Evolutionary conservation across 148 eudicot genomes (phyloP), one percentile per base, ranked within the genome.

Genomic region (Salicornia ramosissima): DNA sequence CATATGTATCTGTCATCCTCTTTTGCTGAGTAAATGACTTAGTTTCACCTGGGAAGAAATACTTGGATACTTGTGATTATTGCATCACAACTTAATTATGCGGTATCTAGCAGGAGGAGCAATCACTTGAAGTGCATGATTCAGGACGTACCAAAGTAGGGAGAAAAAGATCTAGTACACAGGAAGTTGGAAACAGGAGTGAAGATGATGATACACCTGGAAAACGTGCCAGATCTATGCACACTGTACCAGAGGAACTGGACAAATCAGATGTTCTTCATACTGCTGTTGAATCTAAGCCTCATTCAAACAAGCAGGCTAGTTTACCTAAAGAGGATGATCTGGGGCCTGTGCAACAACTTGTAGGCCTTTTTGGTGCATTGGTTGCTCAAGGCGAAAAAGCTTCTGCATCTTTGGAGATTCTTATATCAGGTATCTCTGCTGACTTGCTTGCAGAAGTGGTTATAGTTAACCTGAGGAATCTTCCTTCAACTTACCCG

Each of bases 371-470:
- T 82, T 88, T 94, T 78, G 89, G 88, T 77, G 79, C 87, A 59
- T 80, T 94, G 79, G 96, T 87, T 75, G 91, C 93, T 73, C 93
- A 94, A 82, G 99, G 99, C 77, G 97, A 87, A 72, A 89, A 83
- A 71, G 90, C 93, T 69, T 82, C 73, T 49, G 87, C 82, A 40
- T 82, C 92, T 34, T 82, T 94, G 77, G 93, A 90, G 77, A 82
- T 89, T 79, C 96, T 94, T 60, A 86, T 91, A 68, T 80, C 96
- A 67, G 86, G 93, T 82, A 91, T 94, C 74, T 91, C 99, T 67
- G 84, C 93, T 61, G 97, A 91, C 79, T 78, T 94, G 78, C 83
- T 94, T 70, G 91, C 97, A 11, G 91, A 91, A 70, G 99, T 94
- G 57, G 99, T 94, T 57, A 88, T 94, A 73, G 85, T 87, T 73